Base-by-base conservation (phyloP, 305 asterid genomes). In the Fraxinus baroniana region DNA sequence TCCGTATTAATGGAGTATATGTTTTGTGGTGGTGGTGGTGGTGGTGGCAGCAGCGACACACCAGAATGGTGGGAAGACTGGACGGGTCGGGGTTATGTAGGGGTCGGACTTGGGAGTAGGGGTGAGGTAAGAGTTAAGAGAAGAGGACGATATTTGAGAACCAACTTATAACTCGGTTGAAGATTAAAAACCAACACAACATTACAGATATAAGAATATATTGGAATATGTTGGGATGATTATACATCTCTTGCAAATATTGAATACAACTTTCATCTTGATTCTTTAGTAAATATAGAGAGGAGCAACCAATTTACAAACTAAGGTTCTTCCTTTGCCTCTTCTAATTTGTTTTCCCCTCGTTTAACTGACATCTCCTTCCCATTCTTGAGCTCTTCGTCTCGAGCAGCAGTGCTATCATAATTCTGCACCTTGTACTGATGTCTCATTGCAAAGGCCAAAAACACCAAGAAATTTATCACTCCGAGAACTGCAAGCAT, bases 401-500 rank as follows among this genome's bases (percentile, higher is more conserved):
- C 87, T 2, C 73, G 88, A 57, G 74, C 79, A 22, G 71, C 83
- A 68, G 84, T 73, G 62, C 73, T 85, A 52, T 39, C 80, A 76
- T 86, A 87, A 41, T 87, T 88, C 52, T 91, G 97, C 87, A 82
- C 85, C 89, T 92, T 93, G 66, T 95, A 95, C 78, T 83, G 90
- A 81, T 95, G 97, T 82, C 85, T 91, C 90, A 57, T 79, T 0
- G 99, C 91, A 76, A 92, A 91, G 9, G 66, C 83, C 28, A 94
- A 33, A 78, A 92, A 95, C 26, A 82, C 81, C 49, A 85, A 20
- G 80, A 90, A 87, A 84, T 95, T 95, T 79, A 94, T 15, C 76
- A 90, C 89, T 24, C 94, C 97, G 46, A 95, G 82, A 55, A 91
- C 87, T 4, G 95, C 97, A 7, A 95, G 89, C 94, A 95, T 76